Conservation (phyloP, 2,329 filamentous ascomycete species). For the Aspergillus costaricaensis region DNA sequence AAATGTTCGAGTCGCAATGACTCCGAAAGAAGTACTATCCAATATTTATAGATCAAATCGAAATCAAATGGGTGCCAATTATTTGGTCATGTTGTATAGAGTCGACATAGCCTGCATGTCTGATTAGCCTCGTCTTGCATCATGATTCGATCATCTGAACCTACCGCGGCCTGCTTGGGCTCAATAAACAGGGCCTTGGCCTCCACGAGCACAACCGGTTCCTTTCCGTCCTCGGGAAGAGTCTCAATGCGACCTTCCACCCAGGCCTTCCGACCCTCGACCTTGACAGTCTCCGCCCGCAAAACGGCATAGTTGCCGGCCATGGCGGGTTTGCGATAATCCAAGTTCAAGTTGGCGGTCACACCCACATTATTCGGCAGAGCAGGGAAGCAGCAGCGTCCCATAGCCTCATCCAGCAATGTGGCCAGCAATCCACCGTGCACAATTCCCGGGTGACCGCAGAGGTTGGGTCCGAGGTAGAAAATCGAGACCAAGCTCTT, state of each 20-base stretch:
- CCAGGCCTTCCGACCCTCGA: slow-evolving; percentile 93
- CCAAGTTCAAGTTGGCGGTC: slow-evolving; percentile 78
- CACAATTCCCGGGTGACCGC: slow-evolving; percentile 85
- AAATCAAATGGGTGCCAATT: background rate
- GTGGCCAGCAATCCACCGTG: slow-evolving; percentile 93
- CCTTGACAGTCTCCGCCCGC: slow-evolving; percentile 75
- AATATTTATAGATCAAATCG: background rate
- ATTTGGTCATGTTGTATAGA: background rate
- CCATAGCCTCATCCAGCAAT: slow-evolving; percentile 85
- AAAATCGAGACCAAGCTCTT: slow-evolving; percentile 70
- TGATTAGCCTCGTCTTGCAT: background rate
- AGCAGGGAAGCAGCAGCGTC: slow-evolving; percentile 82
- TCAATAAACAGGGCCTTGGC: slow-evolving; percentile 86
- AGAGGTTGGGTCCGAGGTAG: slow-evolving; percentile 77
- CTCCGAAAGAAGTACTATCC: background rate
- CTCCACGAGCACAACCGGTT: slow-evolving; percentile 71
- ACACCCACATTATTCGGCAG: slow-evolving; percentile 79
- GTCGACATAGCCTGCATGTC: background rate
- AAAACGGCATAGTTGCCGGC: slow-evolving; percentile 77
- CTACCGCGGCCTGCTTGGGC: slow-evolving; percentile 76
- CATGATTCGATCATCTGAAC: slow-evolving; percentile 34
- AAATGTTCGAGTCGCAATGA: background rate
- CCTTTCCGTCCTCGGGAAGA: slow-evolving; percentile 64
- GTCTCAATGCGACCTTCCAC: slow-evolving; percentile 85
- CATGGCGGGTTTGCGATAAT: slow-evolving; percentile 79